Evolutionary conservation across 345 rosid species (phyloP).

Genomic region (Syzygium jambos): DNA sequence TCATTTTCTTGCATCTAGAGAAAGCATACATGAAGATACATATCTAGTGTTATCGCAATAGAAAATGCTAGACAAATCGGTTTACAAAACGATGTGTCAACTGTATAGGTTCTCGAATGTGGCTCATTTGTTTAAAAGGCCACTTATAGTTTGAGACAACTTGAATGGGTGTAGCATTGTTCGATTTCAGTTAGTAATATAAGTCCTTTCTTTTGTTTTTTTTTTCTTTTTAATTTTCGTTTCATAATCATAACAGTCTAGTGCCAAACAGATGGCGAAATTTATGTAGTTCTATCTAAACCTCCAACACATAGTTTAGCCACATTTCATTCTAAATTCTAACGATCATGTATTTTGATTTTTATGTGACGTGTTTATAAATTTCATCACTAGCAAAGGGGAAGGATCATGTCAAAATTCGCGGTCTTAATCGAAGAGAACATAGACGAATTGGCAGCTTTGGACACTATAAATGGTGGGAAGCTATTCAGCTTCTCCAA

Average conservation of each 20-base stretch:
- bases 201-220: neutral
- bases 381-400: conserved; percentile 36
- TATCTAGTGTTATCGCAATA: neutral
- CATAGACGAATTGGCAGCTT: conserved; percentile 53
- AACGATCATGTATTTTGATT: neutral
- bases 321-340: neutral
- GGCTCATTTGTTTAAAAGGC: neutral
- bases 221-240: neutral
- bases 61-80: neutral
- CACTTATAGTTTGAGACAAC: neutral
- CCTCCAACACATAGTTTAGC: neutral
- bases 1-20: neutral
- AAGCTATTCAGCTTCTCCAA: conserved; percentile 34
- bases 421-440: conserved; percentile 58
- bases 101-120: neutral
- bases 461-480: conserved; percentile 65
- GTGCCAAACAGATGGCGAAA: neutral
- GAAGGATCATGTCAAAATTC: conserved; percentile 46
- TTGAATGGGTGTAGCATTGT: neutral
- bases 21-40: neutral
- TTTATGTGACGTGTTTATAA: neutral
- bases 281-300: neutral
- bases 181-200: neutral
- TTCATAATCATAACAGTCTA: neutral
- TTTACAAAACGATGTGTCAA: neutral